These are phyloP conservation scores for Lumnitzera racemosa DNA, from an alignment of 345 rosid genomes.

Conservation along the genomic window DNA sequence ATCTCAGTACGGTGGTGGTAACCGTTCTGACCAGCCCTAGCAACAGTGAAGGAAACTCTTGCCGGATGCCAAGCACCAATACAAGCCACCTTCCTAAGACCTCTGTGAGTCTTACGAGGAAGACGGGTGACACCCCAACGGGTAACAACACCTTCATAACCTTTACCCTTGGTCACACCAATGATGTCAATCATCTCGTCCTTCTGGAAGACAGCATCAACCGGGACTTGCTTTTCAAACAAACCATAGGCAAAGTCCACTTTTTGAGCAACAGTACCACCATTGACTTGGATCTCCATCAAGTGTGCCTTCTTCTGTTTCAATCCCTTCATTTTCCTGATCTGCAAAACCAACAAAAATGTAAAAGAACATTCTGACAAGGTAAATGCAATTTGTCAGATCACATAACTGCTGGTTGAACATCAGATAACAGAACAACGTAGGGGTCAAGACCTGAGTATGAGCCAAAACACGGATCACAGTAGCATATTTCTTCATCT, in stretches of 20 bases:
- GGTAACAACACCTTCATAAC: slow-evolving; percentile 86
- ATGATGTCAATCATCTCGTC: slow-evolving; percentile 85
- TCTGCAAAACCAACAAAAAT: slow-evolving; percentile 23
- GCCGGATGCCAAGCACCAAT: slow-evolving; percentile 98
- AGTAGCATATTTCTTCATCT: slow-evolving; percentile 65
- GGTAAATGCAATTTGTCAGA: too few species aligned
- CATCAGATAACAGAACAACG: too few species aligned
- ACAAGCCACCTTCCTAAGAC: slow-evolving; percentile 93
- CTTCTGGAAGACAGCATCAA: slow-evolving; percentile 76
- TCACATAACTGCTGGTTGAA: neutral
- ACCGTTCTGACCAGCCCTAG: slow-evolving; percentile 96
- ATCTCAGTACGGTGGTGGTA: slow-evolving; percentile 89
- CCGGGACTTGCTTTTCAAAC: slow-evolving; percentile 79
- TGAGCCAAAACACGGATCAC: slow-evolving; percentile 78
- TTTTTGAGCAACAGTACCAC: slow-evolving; percentile 66
- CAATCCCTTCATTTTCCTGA: slow-evolving; percentile 84
- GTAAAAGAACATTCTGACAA: neutral
- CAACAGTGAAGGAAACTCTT: slow-evolving; percentile 86
- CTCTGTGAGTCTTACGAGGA: slow-evolving; percentile 87
- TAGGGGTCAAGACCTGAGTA: slow-evolving; percentile 48
- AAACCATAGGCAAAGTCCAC: slow-evolving; percentile 72
- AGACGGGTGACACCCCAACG: slow-evolving; percentile 95
- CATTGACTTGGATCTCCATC: slow-evolving; percentile 88
- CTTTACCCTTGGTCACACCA: slow-evolving; percentile 86
- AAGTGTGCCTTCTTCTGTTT: slow-evolving; percentile 89